These are phyloP conservation scores for Olyra latifolia DNA, from an alignment of 176 grass and related monocot genomes.

Conservation along the genomic window DNA sequence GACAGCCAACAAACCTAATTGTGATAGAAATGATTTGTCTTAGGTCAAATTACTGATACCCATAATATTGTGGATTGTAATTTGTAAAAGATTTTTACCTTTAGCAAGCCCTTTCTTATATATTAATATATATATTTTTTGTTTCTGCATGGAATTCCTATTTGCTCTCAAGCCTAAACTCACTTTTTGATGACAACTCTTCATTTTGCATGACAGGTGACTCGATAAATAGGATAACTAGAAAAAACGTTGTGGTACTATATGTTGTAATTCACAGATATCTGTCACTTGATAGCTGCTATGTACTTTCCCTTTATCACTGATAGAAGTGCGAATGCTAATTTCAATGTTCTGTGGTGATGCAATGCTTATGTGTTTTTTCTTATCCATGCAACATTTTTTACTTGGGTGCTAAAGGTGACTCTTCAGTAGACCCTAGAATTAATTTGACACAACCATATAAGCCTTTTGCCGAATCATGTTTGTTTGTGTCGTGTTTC, in stretches of 20 bases:
- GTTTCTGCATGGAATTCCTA: neutral
- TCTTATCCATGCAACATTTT: neutral
- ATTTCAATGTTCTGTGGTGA: neutral
- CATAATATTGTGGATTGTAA: neutral
- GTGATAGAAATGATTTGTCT: conserved; percentile 10
- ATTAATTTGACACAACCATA: neutral
- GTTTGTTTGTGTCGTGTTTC: neutral
- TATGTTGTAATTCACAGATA: neutral
- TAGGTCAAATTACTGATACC: neutral
- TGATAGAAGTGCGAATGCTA: conserved; percentile 3
- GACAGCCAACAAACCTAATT: neutral
- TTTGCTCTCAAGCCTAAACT: neutral
- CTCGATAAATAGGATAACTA: neutral
- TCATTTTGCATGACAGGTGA: neutral
- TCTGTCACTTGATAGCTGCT: neutral
- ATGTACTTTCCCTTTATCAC: neutral
- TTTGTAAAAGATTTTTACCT: neutral
- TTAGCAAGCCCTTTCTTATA: neutral
- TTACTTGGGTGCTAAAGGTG: conserved; percentile 23
- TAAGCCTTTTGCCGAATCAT: neutral
- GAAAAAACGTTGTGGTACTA: neutral
- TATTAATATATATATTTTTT: neutral
- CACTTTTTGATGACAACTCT: neutral
- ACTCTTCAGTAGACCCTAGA: neutral
- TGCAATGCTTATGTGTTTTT: neutral